Base-by-base conservation (phyloP, 1,284 basidiomycete species). In the Tetrapyrgos nigripes region DNA sequence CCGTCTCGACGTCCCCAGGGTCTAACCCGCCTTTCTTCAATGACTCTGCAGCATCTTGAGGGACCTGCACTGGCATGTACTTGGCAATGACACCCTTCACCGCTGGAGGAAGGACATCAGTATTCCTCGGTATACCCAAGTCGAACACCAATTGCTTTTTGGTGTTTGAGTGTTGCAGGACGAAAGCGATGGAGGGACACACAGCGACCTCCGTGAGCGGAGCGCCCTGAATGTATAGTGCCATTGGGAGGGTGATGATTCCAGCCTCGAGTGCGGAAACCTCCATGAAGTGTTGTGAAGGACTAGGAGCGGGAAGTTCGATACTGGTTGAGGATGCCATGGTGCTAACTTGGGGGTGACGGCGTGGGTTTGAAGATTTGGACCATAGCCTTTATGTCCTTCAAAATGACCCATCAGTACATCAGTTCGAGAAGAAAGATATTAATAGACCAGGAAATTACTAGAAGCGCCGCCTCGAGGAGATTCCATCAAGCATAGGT, bases 181-280 rank as follows among this genome's bases (percentile, higher is more conserved):
- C 75, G 68, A 85, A 86, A 2, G 78, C 72, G 49, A 85, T 74
- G 4, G 79, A 77, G 17, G 82, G 84, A 17, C 67, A 70, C 3
- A 59, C 52, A 3, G 66, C 61, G 14, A 68, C 49, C 26, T 66
- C 66, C 2, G 70, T 71, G 14, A 70, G 67, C 8, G 62, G 57
- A 0, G 69, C 70, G 21, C 70, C 73, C 26, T 76, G 76, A 23
- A 83, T 66, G 48, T 81, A 63, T 60, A 69, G 70, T 11, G 74
- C 68, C 17, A 75, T 64, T 0, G 73, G 64, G 19, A 83, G 58
- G 24, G 63, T 57, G 8, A 83, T 69, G 14, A 69, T 64, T 11
- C 84, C 82, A 0, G 77, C 80, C 55, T 83, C 78, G 31, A 85
- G 75, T 0, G 79, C 82, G 29, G 83, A 85, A 33, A 85, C 76